Evolutionary conservation across 805 yeast species (phyloP).

Genomic region (Candida ulmi): DNA sequence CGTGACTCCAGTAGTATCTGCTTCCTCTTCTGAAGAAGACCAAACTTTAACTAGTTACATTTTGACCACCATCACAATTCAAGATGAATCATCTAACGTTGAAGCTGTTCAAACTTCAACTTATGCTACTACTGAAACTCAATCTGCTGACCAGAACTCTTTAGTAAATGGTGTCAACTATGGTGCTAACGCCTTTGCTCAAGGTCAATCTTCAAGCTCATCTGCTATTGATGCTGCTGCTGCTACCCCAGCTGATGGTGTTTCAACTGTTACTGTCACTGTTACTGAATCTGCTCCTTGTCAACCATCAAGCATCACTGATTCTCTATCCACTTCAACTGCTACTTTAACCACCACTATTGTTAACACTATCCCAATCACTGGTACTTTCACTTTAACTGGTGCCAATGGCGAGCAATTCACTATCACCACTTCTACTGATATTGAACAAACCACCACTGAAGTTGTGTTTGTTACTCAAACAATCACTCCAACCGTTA

Average conservation of each 20-base stretch:
- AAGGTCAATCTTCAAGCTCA: neutral
- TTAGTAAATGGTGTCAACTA: neutral
- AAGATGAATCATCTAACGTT: neutral
- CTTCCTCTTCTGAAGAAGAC: conserved; percentile 2
- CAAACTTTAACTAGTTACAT: conserved; percentile 5
- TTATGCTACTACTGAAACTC: neutral
- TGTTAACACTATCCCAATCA: conserved; percentile 13
- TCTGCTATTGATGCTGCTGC: conserved; percentile 3
- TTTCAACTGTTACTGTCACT: conserved; percentile 11
- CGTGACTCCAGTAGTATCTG: conserved; percentile 7
- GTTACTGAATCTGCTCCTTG: conserved; percentile 13
- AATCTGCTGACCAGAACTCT: neutral
- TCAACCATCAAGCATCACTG: neutral
- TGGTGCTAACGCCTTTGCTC: neutral
- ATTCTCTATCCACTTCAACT: conserved; percentile 1
- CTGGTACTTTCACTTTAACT: conserved; percentile 22
- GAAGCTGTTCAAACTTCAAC: neutral
- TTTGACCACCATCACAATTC: conserved; percentile 7
- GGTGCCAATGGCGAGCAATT: conserved; percentile 18
- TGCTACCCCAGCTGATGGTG: conserved; percentile 2
- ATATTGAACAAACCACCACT: conserved; percentile 21
- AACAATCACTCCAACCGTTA: conserved; percentile 5
- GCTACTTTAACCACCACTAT: conserved; percentile 6
- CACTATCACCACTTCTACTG: conserved; percentile 20
- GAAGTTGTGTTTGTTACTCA: conserved; percentile 11